Base-by-base conservation (phyloP, 768 basidiomycete species). In the Lepiota venenata region DNA sequence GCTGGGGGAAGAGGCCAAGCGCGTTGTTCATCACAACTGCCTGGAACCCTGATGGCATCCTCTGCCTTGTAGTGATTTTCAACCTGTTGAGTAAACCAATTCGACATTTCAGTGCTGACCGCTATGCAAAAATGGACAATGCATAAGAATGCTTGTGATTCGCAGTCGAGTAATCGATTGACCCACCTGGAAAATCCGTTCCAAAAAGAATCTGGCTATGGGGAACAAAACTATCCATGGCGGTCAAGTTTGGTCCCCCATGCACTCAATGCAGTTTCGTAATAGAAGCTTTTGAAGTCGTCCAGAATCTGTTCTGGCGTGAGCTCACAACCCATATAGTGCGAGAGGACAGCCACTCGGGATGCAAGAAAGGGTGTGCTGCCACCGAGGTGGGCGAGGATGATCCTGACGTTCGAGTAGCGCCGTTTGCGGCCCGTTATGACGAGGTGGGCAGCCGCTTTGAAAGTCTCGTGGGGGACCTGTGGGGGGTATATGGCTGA, bases 401-500 rank as follows among this genome's bases (percentile, higher is more conserved):
- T 78, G 57, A 89, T 81, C 52, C 79, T 83, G 58, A 82, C 72
- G 51, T 80, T 69, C 18, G 75, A 66, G 60, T 80, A 88, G 56
- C 74, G 79, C 40, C 86, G 82, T 65, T 85, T 88, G 62, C 73
- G 69, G 43, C 86, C 85, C 0, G 85, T 79, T 20, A 90, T 82
- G 43, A 91, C 87, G 45, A 91, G 77, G 63, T 88, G 85, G 2
- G 87, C 82, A 32, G 87, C 87, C 1, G 87, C 89, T 70, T 89
- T 90, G 74, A 82, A 89, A 0, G 88, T 91, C 67, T 91, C 88
- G 63, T 88, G 85, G 6, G 88, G 88, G 0, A 88, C 87, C 88
- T 90, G 52, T n/a, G 52, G 38, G 20, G 50, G 42, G 46, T 21
- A 11, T 35, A 40, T 15, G 8, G 14, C 4, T 47, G 5, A 32